Evolutionary conservation across 2,329 filamentous ascomycete species (phyloP).

Genomic region (Ophiostoma australiae): DNA sequence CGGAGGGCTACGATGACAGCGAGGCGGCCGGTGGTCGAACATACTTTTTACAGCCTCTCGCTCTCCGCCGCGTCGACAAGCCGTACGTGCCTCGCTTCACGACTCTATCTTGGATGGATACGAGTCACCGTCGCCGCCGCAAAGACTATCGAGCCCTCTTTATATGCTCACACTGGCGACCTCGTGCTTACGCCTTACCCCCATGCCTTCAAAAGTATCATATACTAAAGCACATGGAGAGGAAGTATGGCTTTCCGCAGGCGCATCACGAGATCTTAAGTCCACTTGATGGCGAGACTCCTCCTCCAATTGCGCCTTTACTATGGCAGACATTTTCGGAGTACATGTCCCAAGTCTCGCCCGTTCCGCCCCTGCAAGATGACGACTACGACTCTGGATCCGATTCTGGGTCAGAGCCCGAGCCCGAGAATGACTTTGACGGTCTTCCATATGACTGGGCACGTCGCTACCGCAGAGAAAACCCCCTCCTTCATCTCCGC

Average conservation of each 20-base stretch:
- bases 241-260: neutral
- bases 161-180: neutral
- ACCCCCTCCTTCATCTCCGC: neutral
- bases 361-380: neutral
- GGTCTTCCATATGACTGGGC: neutral
- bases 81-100: neutral
- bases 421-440: neutral
- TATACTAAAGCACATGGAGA: neutral
- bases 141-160: neutral
- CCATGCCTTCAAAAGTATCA: neutral
- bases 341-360: neutral
- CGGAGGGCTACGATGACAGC: neutral
- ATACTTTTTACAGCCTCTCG: neutral
- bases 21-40: neutral
- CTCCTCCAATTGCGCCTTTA: neutral
- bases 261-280: neutral
- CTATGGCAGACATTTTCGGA: neutral
- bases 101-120: neutral
- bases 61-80: neutral
- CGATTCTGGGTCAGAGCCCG: neutral
- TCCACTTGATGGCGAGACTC: neutral
- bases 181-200: neutral
- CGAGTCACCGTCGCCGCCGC: neutral
- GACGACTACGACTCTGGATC: neutral
- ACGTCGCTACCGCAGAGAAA: neutral